These are phyloP conservation scores for Hyphopichia homilentoma DNA, from an alignment of 805 yeast genomes.

Conservation along the genomic window DNA sequence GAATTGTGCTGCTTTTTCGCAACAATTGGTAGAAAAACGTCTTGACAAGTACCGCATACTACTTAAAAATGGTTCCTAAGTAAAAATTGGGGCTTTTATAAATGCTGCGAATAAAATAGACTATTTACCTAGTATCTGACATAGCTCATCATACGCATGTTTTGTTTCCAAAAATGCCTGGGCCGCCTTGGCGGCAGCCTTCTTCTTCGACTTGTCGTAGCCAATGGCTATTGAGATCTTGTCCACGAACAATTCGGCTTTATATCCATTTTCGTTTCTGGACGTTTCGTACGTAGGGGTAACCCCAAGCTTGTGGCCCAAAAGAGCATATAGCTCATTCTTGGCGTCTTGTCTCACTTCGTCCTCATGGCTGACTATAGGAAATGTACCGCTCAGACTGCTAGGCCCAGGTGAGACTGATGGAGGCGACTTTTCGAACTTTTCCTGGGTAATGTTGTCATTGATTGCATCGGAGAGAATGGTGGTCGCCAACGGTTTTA, in stretches of 20 bases:
- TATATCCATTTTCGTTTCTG: constrained; percentile 19
- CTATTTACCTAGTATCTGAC: no score
- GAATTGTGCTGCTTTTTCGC: no score
- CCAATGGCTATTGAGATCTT: constrained; percentile 28
- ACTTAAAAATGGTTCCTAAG: no score
- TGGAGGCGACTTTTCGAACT: constrained; percentile 2
- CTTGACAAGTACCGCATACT: no score
- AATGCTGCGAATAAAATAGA: no score
- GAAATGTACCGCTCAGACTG: constrained; percentile 19
- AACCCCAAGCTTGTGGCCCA: constrained; percentile 31
- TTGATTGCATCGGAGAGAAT: constrained; percentile 1
- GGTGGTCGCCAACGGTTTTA: background rate
- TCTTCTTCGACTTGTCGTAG: constrained; percentile 33
- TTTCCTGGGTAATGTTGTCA: constrained; percentile 9
- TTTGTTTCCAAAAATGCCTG: constrained; percentile 22
- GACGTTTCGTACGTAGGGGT: constrained; percentile 31
- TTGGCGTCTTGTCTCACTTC: constrained; percentile 28
- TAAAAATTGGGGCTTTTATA: no score
- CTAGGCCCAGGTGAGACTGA: constrained; percentile 1
- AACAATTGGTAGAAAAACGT: no score
- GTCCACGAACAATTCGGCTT: constrained; percentile 27
- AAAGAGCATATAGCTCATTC: constrained; percentile 35
- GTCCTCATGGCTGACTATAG: constrained; percentile 23
- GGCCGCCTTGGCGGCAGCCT: constrained; percentile 40
- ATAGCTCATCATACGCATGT: no score